Evolutionary conservation across 2,329 filamentous ascomycete species (phyloP).

Genomic region (Phyllosticta citrichinensis): DNA sequence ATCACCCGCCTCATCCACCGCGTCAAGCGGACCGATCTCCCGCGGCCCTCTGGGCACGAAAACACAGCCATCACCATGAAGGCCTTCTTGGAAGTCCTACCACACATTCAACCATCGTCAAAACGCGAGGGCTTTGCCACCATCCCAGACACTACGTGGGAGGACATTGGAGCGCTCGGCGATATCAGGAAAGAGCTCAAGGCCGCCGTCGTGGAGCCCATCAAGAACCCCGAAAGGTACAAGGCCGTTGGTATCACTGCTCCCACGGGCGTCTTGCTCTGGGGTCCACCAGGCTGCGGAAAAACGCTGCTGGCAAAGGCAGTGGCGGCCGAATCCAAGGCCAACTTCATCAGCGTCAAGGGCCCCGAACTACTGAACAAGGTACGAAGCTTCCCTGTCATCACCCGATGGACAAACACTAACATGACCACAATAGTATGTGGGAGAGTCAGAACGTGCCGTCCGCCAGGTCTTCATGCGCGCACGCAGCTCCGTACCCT

Average conservation of each 20-base stretch:
- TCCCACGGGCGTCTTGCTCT: slow-evolving; percentile 81
- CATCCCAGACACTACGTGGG: slow-evolving; percentile 87
- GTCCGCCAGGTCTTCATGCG: slow-evolving; percentile 86
- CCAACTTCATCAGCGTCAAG: slow-evolving; percentile 97
- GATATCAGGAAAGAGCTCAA: slow-evolving; percentile 72
- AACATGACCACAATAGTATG: slow-evolving; percentile 44
- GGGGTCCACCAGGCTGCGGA: slow-evolving; percentile 92
- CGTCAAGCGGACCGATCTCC: slow-evolving; percentile 36
- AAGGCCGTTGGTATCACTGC: slow-evolving; percentile 66
- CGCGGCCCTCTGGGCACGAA: slow-evolving; percentile 44
- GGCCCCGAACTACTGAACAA: slow-evolving; percentile 95
- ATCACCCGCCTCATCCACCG: slow-evolving; percentile 42
- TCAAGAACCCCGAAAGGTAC: slow-evolving; percentile 71
- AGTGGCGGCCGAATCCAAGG: slow-evolving; percentile 87
- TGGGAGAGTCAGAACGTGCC: slow-evolving; percentile 89
- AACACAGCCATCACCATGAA: slow-evolving; percentile 50
- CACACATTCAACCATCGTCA: slow-evolving; percentile 66
- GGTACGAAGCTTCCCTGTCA: slow-evolving; percentile 15
- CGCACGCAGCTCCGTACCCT: slow-evolving; percentile 76
- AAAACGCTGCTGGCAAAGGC: slow-evolving; percentile 96
- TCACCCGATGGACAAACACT: not conserved
- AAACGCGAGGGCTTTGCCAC: slow-evolving; percentile 92
- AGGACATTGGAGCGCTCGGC: slow-evolving; percentile 76
- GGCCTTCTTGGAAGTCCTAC: slow-evolving; percentile 66
- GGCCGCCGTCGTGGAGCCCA: slow-evolving; percentile 81